Base-by-base conservation (phyloP, 2,329 filamentous ascomycete species). In the Biscogniauxia marginata region DNA sequence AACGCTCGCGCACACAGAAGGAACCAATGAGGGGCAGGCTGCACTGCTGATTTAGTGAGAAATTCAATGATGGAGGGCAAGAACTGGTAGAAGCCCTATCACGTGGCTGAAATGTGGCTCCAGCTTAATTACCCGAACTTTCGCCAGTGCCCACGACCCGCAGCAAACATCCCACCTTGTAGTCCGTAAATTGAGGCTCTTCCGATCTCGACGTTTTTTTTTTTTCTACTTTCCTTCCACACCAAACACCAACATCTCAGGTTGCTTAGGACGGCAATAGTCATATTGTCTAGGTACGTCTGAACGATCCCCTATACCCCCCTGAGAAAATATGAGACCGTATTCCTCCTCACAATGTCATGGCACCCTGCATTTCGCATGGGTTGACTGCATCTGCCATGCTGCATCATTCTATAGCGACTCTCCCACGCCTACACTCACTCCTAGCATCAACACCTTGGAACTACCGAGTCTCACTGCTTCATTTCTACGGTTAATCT, bases 251-350 rank as follows among this genome's bases (percentile, higher is more conserved):
- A 73, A 77, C 81, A 82, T 79, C 81, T 75, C 80, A 75, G 74
- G 79, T 70, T 83, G 81, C 81, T 84, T 82, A 84, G 81, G 81
- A 84, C 78, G 81, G 80, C 81, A 84, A 78, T 80, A 75, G 67
- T 67, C 56, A 71, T 79, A 80, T 82, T 84, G 81, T 84, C 81
- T 81, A 84, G 81, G 81, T 84, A 84, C 68, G 81, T 84, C 50
- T 18, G 16, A 21, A 21, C n/a, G 4, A 51, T 34, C 11, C 19
- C 46, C 13, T 11, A 30, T 30, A 30, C 8, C 13, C 3, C 25
- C 25, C 13, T 8, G 25, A 30, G 25, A 3, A 7, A 30, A 30
- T 30, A 30, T 11, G 25, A 30, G 25, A 7, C 6, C 7, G 7
- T 11, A 30, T 30, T 11, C 13, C 7, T 7, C 25, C n/a, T n/a